Base-by-base conservation (phyloP, 2,329 filamentous ascomycete genomes). In the Moelleriella libera region DNA sequence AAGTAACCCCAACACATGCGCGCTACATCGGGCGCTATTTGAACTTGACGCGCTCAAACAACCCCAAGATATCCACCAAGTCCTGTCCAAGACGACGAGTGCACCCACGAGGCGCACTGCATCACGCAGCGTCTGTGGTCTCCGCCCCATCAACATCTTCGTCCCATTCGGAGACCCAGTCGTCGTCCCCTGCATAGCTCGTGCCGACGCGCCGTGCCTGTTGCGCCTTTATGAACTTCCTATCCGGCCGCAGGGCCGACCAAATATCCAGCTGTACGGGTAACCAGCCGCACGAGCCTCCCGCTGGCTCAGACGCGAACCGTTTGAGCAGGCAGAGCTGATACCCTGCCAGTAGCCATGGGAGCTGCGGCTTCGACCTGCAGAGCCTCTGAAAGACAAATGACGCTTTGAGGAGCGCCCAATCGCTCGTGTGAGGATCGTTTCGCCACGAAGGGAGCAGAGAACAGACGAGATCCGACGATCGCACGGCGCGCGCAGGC, bases 331-430 rank as follows among this genome's bases (percentile, higher is more conserved):
- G 57, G 6, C 64, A 67, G 2, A 78, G 62, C 54, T 78, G 73
- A 1, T 58, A 60, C 0, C 74, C 74, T 0, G 68, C 68, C 50
- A 78, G 64, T 9, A 57, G 58, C 71, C 72, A 78, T 1, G 63
- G 55, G 46, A 77, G 69, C 0, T 41, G 53, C 0, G 58, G 48
- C 0, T 45, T 49, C 0, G 4, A 49, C 0, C 50, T 45, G 52
- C 66, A 62, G 37, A n/a, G 61, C 41, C 41, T 42, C 66, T 67
- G 55, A 74, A 77, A 4, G 65, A 3, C 58, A 4, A 61, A 61
- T 1, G 73, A 75, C 0, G 75, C 75, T 49, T 74, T 74, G 12
- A 78, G 58, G 3, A 74, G 57, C 3, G 66, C 63, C 74, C 73
- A 79, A 4, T 52, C 57, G 30, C 63, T 68, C 9, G 63, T 60